These are phyloP conservation scores for Aureobasidium lini DNA, from an alignment of 2,329 filamentous ascomycete species.

Conservation along the genomic window DNA sequence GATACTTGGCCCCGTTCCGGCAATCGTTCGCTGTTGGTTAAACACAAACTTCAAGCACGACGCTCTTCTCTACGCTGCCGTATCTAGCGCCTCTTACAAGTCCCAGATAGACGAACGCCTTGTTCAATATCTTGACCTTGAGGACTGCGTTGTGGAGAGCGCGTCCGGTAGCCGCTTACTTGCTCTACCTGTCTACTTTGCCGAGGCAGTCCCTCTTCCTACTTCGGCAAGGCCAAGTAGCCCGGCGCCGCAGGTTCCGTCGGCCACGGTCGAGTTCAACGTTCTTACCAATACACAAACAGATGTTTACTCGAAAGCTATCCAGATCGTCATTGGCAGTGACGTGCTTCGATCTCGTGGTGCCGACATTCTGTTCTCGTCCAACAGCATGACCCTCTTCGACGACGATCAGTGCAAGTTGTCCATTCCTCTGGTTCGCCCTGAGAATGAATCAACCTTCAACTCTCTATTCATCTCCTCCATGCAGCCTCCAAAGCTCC, in stretches of 20 bases:
- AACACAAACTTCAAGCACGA: conserved; percentile 84
- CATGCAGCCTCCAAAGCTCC: not conserved
- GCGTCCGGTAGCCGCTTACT: conserved; percentile 57
- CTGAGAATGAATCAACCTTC: conserved; percentile 77
- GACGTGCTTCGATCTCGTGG: conserved; percentile 80
- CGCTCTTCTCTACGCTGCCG: conserved; percentile 79
- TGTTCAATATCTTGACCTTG: conserved; percentile 65
- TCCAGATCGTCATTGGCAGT: conserved; percentile 85
- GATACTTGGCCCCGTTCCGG: conserved; percentile 79
- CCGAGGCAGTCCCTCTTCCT: conserved; percentile 78
- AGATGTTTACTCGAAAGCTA: conserved; percentile 49
- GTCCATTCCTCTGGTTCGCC: conserved; percentile 83
- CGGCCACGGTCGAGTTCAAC: conserved; percentile 71
- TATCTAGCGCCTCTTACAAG: conserved; percentile 85
- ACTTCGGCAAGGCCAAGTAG: conserved; percentile 65
- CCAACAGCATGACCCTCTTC: conserved; percentile 80
- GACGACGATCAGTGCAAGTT: conserved; percentile 81
- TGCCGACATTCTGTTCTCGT: conserved; percentile 85
- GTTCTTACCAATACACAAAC: conserved; percentile 35
- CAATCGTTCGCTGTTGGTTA: conserved; percentile 93
- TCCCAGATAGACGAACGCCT: conserved; percentile 74
- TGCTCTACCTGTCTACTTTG: conserved; percentile 76
- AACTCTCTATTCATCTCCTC: conserved; percentile 62
- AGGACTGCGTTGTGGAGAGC: conserved; percentile 40
- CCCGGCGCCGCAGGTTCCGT: conserved; percentile 71